phyloP scores from a whole-genome alignment of 208 protist genomes.

The Leishmania amazonensis region DNA sequence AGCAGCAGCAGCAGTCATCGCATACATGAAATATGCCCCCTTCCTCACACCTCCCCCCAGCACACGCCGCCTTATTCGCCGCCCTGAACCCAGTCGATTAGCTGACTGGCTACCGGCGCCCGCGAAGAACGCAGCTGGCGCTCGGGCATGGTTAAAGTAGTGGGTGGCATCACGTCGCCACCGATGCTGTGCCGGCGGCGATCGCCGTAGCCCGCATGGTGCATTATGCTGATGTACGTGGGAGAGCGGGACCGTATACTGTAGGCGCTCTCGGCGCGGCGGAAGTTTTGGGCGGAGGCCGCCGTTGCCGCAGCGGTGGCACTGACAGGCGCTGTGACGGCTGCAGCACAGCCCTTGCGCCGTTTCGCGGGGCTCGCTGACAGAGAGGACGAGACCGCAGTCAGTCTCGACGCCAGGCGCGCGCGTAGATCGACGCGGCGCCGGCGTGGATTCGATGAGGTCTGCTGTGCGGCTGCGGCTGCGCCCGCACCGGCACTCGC shows the following conservation, averaged over 20 bases:
- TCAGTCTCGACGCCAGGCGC: background rate
- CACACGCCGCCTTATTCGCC: background rate
- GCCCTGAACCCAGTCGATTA: background rate
- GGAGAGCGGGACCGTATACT: background rate
- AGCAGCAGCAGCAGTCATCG: too few species aligned
- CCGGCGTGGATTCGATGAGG: background rate
- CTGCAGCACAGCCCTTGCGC: background rate
- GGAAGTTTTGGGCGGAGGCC: background rate
- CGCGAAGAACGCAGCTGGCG: slow-evolving; percentile 4
- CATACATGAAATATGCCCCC: background rate
- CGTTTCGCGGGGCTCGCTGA: background rate
- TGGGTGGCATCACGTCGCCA: background rate
- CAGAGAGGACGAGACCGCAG: background rate
- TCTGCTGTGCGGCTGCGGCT: background rate
- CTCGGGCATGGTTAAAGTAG: background rate
- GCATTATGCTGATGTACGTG: background rate
- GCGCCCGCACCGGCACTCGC: too few species aligned
- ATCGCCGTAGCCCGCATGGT: background rate
- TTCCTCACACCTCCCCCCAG: background rate
- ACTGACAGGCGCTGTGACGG: background rate
- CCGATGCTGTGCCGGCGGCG: slow-evolving; percentile 24
- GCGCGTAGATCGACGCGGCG: slow-evolving; percentile 6
- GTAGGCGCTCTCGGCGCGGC: slow-evolving; percentile 12
- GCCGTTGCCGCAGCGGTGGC: slow-evolving; percentile 8
- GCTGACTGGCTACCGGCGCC: background rate